These are phyloP conservation scores for Lupinus albus DNA, from an alignment of 306 rosid species.

Conservation along the genomic window DNA sequence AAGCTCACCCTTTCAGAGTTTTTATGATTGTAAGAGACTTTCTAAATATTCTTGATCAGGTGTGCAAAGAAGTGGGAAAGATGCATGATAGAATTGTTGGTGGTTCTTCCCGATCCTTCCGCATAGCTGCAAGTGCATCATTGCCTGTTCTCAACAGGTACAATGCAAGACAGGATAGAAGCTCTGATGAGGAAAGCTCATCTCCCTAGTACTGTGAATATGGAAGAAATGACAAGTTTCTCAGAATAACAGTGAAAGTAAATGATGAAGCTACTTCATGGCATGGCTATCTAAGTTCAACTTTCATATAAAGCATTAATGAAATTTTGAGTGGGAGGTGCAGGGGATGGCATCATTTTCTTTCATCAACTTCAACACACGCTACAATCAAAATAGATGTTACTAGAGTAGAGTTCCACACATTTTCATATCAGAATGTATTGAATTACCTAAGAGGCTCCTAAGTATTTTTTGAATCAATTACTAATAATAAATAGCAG, in stretches of 20 bases:
- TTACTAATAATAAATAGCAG: slow-evolving; percentile 54
- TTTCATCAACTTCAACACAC: slow-evolving; percentile 40
- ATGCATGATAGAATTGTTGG: slow-evolving; percentile 80
- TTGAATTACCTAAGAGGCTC: slow-evolving; percentile 51
- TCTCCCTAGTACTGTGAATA: slow-evolving; percentile 59
- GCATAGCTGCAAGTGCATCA: slow-evolving; percentile 77
- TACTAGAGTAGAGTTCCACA: slow-evolving; percentile 57
- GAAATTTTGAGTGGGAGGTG: too few species aligned
- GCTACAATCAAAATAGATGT: slow-evolving; percentile 42
- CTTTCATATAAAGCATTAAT: slow-evolving; percentile 18
- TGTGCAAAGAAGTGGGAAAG: slow-evolving; percentile 93
- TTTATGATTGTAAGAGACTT: slow-evolving; percentile 95
- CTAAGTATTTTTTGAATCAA: slow-evolving; percentile 53
- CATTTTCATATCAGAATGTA: slow-evolving; percentile 53
- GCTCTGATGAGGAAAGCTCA: slow-evolving; percentile 92
- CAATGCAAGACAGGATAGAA: slow-evolving; percentile 63
- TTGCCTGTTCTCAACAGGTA: slow-evolving; percentile 89
- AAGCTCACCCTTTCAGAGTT: slow-evolving; percentile 95
- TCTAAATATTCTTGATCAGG: slow-evolving; percentile 73
- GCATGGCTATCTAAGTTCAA: slow-evolving; percentile 20
- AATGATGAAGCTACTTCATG: slow-evolving; percentile 15
- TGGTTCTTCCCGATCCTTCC: slow-evolving; percentile 88
- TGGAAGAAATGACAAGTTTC: slow-evolving; percentile 45
- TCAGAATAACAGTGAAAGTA: slow-evolving; percentile 45
- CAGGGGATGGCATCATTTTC: slow-evolving; percentile 37